A percentile compares a stretch with the other conserved stretches of the same genome.
Conservation (phyloP, 2,329 filamentous ascomycete species). For the Fusarium palustre region DNA sequence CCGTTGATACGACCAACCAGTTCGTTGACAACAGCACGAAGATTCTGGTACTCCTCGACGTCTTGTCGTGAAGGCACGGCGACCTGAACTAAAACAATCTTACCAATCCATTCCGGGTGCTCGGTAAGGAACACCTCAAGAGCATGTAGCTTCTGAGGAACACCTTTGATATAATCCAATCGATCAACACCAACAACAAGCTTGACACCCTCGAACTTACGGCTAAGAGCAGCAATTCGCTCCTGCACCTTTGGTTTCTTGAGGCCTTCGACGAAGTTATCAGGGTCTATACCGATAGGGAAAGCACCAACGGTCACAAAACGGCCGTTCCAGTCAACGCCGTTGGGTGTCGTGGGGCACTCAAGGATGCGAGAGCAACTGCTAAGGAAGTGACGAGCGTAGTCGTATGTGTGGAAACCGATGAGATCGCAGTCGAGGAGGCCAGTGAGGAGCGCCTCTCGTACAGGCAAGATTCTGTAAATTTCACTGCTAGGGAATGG, state of each 20-base stretch:
- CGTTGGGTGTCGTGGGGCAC: slow-evolving; percentile 87
- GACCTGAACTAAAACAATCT: slow-evolving; percentile 95
- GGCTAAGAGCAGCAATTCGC: slow-evolving; percentile 84
- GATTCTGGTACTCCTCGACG: slow-evolving; percentile 97
- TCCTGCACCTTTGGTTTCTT: slow-evolving; percentile 88
- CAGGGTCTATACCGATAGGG: slow-evolving; percentile 96
- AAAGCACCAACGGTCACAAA: slow-evolving; percentile 94
- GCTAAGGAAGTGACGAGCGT: slow-evolving; percentile 96
- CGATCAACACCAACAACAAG: slow-evolving; percentile 97
- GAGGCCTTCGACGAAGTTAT: slow-evolving; percentile 92
- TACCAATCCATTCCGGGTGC: slow-evolving; percentile 97
- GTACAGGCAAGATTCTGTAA: slow-evolving; percentile 92
- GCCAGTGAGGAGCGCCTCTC: slow-evolving; percentile 87
- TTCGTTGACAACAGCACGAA: slow-evolving; percentile 95
- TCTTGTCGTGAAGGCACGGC: slow-evolving; percentile 95
- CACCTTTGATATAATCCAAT: slow-evolving; percentile 98
- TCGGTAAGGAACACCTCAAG: slow-evolving; percentile 97
- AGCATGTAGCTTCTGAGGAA: slow-evolving; percentile 96
- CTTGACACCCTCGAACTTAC: slow-evolving; percentile 96
- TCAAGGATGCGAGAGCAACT: slow-evolving; percentile 93
- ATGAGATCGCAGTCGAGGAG: slow-evolving; percentile 94
- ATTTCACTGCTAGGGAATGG: slow-evolving; percentile 98
- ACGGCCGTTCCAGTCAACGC: slow-evolving; percentile 89
- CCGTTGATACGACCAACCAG: slow-evolving; percentile 97
- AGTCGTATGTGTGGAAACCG: slow-evolving; percentile 99